Percentiles rank a stretch among this genome's conserved stretches.
phyloP scores from a whole-genome alignment of 2,329 filamentous ascomycete species.

The Claviceps purpurea region DNA sequence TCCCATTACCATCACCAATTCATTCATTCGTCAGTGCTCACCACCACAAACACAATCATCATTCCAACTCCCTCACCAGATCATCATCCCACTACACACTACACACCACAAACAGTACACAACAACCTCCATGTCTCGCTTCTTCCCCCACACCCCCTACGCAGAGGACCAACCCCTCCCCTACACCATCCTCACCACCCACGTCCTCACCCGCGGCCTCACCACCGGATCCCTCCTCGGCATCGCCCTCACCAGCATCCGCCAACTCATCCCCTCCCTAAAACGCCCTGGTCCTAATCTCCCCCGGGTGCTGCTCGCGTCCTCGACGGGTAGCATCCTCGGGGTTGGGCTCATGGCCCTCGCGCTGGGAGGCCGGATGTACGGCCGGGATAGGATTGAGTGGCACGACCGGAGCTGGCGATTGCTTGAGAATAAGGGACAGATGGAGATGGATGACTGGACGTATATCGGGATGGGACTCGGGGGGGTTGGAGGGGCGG shows the following conservation, averaged over 20 bases:
- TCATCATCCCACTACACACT: no score
- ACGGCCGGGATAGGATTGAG: conserved; percentile 42
- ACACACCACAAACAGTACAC: no score
- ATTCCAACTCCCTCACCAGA: no score
- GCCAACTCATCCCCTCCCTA: conserved; percentile 16
- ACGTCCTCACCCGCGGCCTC: conserved; percentile 44
- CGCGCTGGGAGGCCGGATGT: conserved; percentile 37
- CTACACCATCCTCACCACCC: conserved; percentile 41
- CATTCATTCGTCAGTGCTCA: no score
- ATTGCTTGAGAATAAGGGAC: conserved; percentile 41
- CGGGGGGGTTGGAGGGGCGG: conserved; percentile 19
- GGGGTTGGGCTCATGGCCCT: conserved; percentile 30
- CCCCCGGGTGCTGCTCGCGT: conserved; percentile 20
- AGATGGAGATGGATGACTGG: conserved; percentile 45
- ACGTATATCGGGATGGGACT: conserved; percentile 29
- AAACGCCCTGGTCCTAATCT: conserved; percentile 16
- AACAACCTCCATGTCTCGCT: conserved; percentile 33
- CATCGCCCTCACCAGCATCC: conserved; percentile 22
- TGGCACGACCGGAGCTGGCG: conserved; percentile 53
- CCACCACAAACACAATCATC: no score
- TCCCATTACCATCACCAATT: no score
- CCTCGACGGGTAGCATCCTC: conserved; percentile 30
- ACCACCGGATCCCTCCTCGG: conserved; percentile 39
- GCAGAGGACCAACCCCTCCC: conserved; percentile 49
- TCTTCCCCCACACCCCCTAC: conserved; percentile 40